Conservation (phyloP, 2,329 filamentous ascomycete genomes). For the Thelonectria olida region DNA sequence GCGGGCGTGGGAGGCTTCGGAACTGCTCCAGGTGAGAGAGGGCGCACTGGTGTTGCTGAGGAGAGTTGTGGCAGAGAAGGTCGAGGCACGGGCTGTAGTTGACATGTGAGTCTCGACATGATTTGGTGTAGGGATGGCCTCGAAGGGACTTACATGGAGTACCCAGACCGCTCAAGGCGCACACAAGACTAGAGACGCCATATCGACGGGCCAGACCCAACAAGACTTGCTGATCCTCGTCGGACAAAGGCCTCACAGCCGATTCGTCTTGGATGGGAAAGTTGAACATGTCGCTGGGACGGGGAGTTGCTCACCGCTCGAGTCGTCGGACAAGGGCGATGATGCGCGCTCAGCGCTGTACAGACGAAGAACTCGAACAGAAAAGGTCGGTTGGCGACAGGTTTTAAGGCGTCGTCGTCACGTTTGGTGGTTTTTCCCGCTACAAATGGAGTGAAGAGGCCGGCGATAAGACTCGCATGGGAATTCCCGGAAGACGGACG, state of each 20-base stretch:
- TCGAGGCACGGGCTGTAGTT: conserved; percentile 50
- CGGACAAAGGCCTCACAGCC: conserved; percentile 46
- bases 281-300: conserved; percentile 45
- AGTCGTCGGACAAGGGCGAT: conserved; percentile 26
- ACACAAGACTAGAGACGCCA: conserved; percentile 49
- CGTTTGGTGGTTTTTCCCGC: not conserved
- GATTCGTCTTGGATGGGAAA: conserved; percentile 47
- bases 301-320: conserved; percentile 15
- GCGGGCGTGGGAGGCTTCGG: conserved; percentile 50
- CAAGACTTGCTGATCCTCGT: conserved; percentile 51
- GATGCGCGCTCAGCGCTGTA: conserved; percentile 39
- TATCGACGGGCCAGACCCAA: conserved; percentile 49
- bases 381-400: conserved; percentile 17
- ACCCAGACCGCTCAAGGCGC: conserved; percentile 47
- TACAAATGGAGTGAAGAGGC: conserved; percentile 24
- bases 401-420: conserved; percentile 6
- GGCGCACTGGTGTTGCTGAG: conserved; percentile 53
- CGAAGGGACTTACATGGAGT: conserved; percentile 47
- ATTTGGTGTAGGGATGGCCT: not conserved
- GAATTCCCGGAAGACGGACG: conserved; percentile 7
- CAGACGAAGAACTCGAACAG: conserved; percentile 10
- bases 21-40: conserved; percentile 53
- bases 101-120: conserved; percentile 20
- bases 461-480: conserved; percentile 28
- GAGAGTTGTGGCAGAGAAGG: conserved; percentile 51